Evolutionary conservation across 2,329 filamentous ascomycete species (phyloP).

Genomic region (Colletotrichum tofieldiae): DNA sequence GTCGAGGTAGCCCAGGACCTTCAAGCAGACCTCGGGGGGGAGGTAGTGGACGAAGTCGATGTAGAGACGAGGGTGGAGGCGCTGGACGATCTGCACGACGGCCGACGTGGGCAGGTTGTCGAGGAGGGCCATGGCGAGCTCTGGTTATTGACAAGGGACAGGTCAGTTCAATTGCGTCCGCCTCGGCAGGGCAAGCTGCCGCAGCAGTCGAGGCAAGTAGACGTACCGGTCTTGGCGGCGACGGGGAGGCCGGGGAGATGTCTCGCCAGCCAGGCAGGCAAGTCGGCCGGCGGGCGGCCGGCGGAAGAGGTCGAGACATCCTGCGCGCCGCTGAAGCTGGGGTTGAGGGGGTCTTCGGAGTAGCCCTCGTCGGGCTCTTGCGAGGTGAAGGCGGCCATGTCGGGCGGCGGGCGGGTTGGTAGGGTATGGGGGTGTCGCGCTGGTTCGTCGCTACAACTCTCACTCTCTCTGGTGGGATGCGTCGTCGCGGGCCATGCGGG

Average conservation of each 20-base stretch:
- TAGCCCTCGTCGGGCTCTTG: slow-evolving; percentile 87
- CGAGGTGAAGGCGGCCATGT: slow-evolving; percentile 51
- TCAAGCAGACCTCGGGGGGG: slow-evolving; percentile 90
- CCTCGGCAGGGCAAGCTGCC: neutral
- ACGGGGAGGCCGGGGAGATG: slow-evolving; percentile 66
- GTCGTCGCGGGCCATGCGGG: slow-evolving; percentile 36
- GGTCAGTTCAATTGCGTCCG: neutral
- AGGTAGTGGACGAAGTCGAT: slow-evolving; percentile 92
- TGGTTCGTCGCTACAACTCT: slow-evolving; percentile 25
- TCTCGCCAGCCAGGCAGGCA: slow-evolving; percentile 65
- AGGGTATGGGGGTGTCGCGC: slow-evolving; percentile 8
- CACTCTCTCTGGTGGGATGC: slow-evolving; percentile 8
- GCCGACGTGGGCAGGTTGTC: slow-evolving; percentile 84
- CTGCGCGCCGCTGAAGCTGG: slow-evolving; percentile 52
- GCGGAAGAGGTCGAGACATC: slow-evolving; percentile 48
- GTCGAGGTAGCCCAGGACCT: slow-evolving; percentile 90
- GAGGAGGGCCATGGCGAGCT: slow-evolving; percentile 85
- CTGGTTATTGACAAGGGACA: slow-evolving; percentile 60
- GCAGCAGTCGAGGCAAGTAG: neutral
- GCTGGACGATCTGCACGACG: slow-evolving; percentile 85
- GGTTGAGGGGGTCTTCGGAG: slow-evolving; percentile 79
- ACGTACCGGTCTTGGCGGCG: slow-evolving; percentile 65
- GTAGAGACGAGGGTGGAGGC: slow-evolving; percentile 86
- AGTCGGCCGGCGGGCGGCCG: slow-evolving; percentile 56
- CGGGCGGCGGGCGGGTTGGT: neutral